Evolutionary conservation across 2,329 filamentous ascomycete species (phyloP).

Genomic region (Graphium sp.): DNA sequence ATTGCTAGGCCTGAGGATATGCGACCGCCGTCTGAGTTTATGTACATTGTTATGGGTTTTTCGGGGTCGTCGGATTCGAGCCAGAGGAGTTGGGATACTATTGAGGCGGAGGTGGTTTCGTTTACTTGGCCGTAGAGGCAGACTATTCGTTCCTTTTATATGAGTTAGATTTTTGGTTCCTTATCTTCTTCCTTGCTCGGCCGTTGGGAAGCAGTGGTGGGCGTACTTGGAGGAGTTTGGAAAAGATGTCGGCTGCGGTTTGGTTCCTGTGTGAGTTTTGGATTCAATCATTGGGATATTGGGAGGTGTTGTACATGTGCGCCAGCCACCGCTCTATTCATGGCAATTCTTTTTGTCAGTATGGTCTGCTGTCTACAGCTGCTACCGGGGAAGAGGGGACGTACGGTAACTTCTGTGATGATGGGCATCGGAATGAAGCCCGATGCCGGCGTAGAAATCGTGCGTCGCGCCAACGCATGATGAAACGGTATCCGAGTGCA

Average conservation of each 20-base stretch:
- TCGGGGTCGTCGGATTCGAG: slow-evolving; percentile 93
- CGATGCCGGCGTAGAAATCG: neutral
- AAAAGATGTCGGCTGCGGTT: slow-evolving; percentile 62
- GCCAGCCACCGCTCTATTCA: slow-evolving; percentile 57
- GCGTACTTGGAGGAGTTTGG: slow-evolving; percentile 55
- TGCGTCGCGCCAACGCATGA: no score
- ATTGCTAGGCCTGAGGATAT: slow-evolving; percentile 73
- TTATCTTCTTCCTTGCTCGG: no score
- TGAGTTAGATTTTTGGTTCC: no score
- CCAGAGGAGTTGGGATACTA: slow-evolving; percentile 91
- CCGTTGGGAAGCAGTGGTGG: slow-evolving; percentile 2
- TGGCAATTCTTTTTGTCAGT: no score
- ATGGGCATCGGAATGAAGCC: slow-evolving; percentile 36
- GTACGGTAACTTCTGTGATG: slow-evolving; percentile 37
- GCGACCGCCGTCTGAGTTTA: slow-evolving; percentile 88
- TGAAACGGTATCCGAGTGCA: no score
- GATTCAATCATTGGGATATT: slow-evolving; percentile 1
- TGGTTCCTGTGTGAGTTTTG: slow-evolving; percentile 10
- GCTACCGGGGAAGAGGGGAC: slow-evolving; percentile 6
- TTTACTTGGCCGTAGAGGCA: slow-evolving; percentile 87
- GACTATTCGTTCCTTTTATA: slow-evolving; percentile 81
- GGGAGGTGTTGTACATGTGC: slow-evolving; percentile 45
- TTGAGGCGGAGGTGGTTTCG: slow-evolving; percentile 77
- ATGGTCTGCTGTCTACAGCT: slow-evolving; percentile 1
- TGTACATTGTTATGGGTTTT: slow-evolving; percentile 93